A percentile compares a stretch with the other conserved stretches of the same genome.
Evolutionary conservation across 768 basidiomycete species (phyloP).

Genomic region (Boletus pseudopeckii): DNA sequence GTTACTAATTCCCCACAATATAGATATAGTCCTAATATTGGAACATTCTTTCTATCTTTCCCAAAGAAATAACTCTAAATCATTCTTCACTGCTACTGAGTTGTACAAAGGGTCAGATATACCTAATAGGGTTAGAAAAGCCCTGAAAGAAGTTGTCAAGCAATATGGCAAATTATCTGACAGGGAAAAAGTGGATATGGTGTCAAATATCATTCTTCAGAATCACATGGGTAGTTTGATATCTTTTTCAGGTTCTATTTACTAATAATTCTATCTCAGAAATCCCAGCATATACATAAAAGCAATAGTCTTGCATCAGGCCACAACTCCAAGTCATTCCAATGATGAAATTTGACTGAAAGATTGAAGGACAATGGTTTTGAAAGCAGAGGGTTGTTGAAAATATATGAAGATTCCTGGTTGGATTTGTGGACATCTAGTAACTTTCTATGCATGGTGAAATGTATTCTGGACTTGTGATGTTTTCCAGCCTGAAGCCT

Average conservation of each 20-base stretch:
- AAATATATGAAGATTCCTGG: too few species aligned
- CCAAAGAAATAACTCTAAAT: not conserved
- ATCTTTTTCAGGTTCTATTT: not conserved
- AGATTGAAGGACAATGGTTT: too few species aligned
- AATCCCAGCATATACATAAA: too few species aligned
- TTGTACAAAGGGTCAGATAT: not conserved
- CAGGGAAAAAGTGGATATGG: not conserved
- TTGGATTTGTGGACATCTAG: too few species aligned
- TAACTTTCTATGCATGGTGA: too few species aligned
- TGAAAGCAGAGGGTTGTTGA: too few species aligned
- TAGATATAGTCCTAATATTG: not conserved
- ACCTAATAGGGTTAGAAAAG: not conserved
- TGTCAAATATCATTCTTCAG: not conserved
- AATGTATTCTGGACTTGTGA: too few species aligned
- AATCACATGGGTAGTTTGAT: not conserved
- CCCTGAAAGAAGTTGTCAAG: not conserved
- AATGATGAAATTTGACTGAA: too few species aligned
- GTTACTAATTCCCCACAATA: not conserved
- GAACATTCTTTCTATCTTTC: not conserved
- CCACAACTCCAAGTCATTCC: not conserved
- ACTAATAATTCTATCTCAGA: too few species aligned
- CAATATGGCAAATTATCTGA: not conserved
- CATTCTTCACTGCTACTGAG: not conserved
- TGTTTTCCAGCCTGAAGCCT: too few species aligned
- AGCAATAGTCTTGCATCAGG: not conserved